These are phyloP conservation scores for Globisporangium solare DNA, from an alignment of 352 stramenopile genomes.

Conservation along the genomic window DNA sequence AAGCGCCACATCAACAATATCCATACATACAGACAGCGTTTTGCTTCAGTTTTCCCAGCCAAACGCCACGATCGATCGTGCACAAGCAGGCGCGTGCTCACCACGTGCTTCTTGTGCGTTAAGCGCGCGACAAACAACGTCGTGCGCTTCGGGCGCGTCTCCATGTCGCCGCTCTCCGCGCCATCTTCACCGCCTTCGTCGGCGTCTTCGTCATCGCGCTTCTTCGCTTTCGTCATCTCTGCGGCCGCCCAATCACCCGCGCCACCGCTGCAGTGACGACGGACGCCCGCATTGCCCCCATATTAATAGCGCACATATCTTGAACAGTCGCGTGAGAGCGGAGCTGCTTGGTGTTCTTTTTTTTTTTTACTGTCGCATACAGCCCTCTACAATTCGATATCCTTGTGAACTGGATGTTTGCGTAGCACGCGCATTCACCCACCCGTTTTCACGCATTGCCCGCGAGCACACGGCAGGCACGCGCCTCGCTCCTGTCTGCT, in stretches of 20 bases:
- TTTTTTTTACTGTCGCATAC: background rate
- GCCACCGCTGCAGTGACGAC: background rate
- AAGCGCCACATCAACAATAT: too few species aligned
- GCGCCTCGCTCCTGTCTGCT: background rate
- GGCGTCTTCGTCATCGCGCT: constrained; percentile 12
- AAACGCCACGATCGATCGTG: background rate
- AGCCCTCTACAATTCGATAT: background rate
- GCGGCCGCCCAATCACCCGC: constrained; percentile 3
- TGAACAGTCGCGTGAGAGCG: background rate
- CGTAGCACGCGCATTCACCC: constrained; percentile 6
- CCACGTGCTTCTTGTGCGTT: constrained; percentile 40
- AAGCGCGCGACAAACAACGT: constrained; percentile 43
- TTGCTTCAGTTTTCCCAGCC: too few species aligned
- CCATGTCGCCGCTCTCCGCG: constrained; percentile 10
- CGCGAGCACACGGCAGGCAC: constrained; percentile 2
- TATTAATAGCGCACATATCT: background rate
- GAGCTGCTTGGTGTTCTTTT: background rate
- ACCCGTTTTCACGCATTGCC: background rate
- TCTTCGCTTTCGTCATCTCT: constrained; percentile 1
- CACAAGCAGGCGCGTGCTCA: constrained; percentile 4
- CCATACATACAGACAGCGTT: background rate
- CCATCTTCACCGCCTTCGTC: background rate
- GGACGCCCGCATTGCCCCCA: background rate
- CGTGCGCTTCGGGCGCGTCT: constrained; percentile 61
- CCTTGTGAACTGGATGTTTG: background rate